These are phyloP conservation scores for Fusarium fracticaudum DNA, from an alignment of 2,329 filamentous ascomycete species.

Conservation along the genomic window DNA sequence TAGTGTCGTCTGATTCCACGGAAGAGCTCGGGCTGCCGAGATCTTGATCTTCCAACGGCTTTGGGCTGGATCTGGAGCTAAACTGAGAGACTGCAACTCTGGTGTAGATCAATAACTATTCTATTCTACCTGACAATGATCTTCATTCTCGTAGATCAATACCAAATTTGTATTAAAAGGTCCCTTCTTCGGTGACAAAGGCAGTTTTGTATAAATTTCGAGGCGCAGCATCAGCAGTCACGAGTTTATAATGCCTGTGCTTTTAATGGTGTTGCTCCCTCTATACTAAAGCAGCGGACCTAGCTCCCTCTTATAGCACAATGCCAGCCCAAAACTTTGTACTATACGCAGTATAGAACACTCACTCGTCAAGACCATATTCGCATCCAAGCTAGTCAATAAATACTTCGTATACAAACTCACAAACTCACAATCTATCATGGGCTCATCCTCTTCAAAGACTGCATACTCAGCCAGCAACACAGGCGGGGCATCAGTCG, in stretches of 20 bases:
- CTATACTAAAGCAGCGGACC: neutral
- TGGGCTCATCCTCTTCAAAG: slow-evolving; percentile 27
- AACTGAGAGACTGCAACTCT: slow-evolving; percentile 1
- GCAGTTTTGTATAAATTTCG: neutral
- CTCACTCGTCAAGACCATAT: neutral
- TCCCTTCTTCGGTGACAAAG: neutral
- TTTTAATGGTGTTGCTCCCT: neutral
- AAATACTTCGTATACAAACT: neutral
- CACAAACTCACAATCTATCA: neutral
- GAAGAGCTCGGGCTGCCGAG: slow-evolving; percentile 9
- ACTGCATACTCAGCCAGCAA: slow-evolving; percentile 20
- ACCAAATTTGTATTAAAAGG: neutral
- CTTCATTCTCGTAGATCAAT: slow-evolving; percentile 8
- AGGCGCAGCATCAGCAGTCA: neutral
- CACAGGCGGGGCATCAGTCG: slow-evolving; percentile 14
- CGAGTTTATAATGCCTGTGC: neutral
- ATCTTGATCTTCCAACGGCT: slow-evolving; percentile 11
- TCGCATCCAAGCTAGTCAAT: neutral
- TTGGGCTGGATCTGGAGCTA: slow-evolving; percentile 21
- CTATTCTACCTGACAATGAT: neutral
- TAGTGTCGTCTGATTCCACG: slow-evolving; percentile 10
- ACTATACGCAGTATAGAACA: neutral
- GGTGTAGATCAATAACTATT: slow-evolving; percentile 3
- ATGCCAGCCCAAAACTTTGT: neutral
- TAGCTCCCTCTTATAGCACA: neutral